phyloP scores from a whole-genome alignment of 2,329 filamentous ascomycete genomes.

The Curvularia hawaiiensis region DNA sequence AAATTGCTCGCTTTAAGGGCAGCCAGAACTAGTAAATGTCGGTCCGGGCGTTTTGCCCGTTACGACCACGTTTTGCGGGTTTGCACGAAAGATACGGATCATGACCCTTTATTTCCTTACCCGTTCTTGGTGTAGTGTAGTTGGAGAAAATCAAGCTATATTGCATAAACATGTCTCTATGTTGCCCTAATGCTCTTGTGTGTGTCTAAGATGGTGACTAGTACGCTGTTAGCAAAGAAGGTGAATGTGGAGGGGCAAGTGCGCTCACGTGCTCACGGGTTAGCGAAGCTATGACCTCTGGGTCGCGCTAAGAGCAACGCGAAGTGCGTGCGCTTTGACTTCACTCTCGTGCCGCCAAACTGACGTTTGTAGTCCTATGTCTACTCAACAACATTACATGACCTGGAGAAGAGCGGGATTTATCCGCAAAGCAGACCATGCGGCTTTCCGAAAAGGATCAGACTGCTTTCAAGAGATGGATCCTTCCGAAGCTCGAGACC shows the following conservation, averaged over 20 bases:
- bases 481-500: slow-evolving; percentile 76
- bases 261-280: slow-evolving; percentile 26
- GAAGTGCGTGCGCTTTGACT: slow-evolving; percentile 13
- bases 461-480: slow-evolving; percentile 72
- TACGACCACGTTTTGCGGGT: slow-evolving; percentile 37
- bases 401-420: slow-evolving; percentile 7
- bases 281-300: slow-evolving; percentile 13
- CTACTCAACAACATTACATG: background rate
- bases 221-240: slow-evolving; percentile 8
- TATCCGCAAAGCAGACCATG: slow-evolving; percentile 49
- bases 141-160: slow-evolving; percentile 39
- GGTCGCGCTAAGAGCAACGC: slow-evolving; percentile 25
- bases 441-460: slow-evolving; percentile 60
- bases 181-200: background rate
- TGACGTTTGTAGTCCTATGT: slow-evolving; percentile 1
- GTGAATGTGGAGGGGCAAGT: slow-evolving; percentile 26
- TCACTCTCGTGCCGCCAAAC: background rate
- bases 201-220: slow-evolving; percentile 10
- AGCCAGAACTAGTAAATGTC: slow-evolving; percentile 45
- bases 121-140: slow-evolving; percentile 46
- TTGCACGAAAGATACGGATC: slow-evolving; percentile 42
- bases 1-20: slow-evolving; percentile 33
- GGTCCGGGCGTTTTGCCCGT: slow-evolving; percentile 43
- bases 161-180: slow-evolving; percentile 26
- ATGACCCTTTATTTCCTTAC: slow-evolving; percentile 43